A percentile compares a stretch with the other conserved stretches of the same genome.
These are phyloP conservation scores for Ogataea pignaliae DNA, from an alignment of 805 yeast genomes.

Conservation along the genomic window DNA sequence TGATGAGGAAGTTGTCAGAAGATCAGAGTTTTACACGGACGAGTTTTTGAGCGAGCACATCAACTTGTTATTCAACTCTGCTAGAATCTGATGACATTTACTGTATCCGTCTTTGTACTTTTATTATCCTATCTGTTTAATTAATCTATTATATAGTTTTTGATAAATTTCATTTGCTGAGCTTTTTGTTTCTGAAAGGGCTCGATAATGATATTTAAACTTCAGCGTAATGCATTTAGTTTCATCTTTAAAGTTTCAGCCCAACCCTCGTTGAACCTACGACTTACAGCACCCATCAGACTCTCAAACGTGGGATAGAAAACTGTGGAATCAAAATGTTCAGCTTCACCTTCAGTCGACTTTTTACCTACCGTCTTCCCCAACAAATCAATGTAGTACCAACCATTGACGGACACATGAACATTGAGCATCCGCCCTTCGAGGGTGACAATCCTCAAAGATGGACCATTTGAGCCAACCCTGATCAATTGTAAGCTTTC, in stretches of 20 bases:
- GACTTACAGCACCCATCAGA: slow-evolving; percentile 15
- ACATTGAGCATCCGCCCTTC: slow-evolving; percentile 13
- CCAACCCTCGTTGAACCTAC: not conserved
- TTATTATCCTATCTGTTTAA: no score
- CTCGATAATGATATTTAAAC: not conserved
- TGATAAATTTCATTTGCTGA: no score
- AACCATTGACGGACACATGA: slow-evolving; percentile 22
- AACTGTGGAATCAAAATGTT: no score
- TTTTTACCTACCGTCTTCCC: not conserved
- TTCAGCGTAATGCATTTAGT: not conserved
- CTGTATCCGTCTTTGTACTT: no score
- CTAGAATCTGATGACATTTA: slow-evolving; percentile 31
- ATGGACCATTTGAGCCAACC: not conserved
- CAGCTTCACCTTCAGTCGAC: no score
- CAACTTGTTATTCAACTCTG: slow-evolving; percentile 63
- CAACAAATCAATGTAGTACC: slow-evolving; percentile 14
- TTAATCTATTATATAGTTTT: no score
- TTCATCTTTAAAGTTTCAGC: not conserved
- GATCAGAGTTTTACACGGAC: slow-evolving; percentile 76
- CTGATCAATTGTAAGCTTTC: no score
- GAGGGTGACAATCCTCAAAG: slow-evolving; percentile 10
- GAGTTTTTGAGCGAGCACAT: slow-evolving; percentile 76
- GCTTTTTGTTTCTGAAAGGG: no score
- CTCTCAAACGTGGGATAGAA: slow-evolving; percentile 29
- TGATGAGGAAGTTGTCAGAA: slow-evolving; percentile 41